Conservation (phyloP, 2,329 filamentous ascomycete genomes). For the Penicillium sp. region DNA sequence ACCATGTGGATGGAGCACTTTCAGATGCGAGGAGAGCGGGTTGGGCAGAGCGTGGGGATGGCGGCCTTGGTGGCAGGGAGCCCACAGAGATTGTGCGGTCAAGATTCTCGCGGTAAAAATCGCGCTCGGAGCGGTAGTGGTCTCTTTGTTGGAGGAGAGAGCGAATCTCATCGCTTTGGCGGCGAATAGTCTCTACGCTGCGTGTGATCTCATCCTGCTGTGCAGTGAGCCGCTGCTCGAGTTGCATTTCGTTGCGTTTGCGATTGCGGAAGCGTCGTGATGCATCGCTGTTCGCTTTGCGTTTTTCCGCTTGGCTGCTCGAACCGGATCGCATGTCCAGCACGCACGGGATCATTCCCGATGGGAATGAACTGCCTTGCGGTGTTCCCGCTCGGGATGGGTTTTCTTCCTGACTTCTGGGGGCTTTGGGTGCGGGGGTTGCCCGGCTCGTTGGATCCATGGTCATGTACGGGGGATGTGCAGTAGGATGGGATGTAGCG, state of each 20-base stretch:
- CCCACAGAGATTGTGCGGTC: constrained; percentile 27
- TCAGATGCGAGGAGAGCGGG: constrained; percentile 6
- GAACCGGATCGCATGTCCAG: constrained; percentile 45
- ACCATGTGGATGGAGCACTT: constrained; percentile 9
- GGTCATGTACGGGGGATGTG: constrained; percentile 25
- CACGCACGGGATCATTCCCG: constrained; percentile 39
- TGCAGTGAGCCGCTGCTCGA: constrained; percentile 38
- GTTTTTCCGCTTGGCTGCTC: constrained; percentile 43
- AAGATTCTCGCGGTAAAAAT: constrained; percentile 41
- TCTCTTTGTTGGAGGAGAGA: constrained; percentile 37
- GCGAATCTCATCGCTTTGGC: constrained; percentile 38
- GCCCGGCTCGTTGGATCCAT: constrained; percentile 30
- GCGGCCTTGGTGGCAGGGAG: constrained; percentile 32
- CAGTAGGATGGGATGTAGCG: constrained; percentile 18
- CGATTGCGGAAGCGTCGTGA: constrained; percentile 44
- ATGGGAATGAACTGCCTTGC: constrained; percentile 12
- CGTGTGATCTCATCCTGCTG: constrained; percentile 41
- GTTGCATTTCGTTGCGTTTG: constrained; percentile 43
- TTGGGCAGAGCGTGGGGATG: constrained; percentile 30
- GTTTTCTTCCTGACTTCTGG: constrained; percentile 22
- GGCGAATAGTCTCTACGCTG: constrained; percentile 29
- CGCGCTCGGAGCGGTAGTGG: constrained; percentile 42
- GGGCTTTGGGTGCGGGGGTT: constrained; percentile 22
- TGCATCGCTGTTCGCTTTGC: constrained; percentile 46
- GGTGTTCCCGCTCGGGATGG: constrained; percentile 13